phyloP scores from a whole-genome alignment of 495 filamentous ascomycete genomes.

The Chaetomidium leptoderma region DNA sequence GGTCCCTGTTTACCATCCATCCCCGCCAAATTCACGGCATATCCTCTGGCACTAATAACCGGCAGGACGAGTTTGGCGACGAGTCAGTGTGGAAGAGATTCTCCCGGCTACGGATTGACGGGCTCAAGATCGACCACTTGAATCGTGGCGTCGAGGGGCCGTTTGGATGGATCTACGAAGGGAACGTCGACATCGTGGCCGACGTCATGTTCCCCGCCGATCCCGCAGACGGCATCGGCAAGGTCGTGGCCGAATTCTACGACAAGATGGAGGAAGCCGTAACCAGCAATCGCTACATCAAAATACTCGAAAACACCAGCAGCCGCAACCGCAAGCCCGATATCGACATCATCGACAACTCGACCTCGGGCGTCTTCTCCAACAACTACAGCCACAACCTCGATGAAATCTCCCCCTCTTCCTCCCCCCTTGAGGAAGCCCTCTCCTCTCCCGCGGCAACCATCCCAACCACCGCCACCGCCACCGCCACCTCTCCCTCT shows the following conservation, averaged over 20 bases:
- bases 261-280: conserved; percentile 91
- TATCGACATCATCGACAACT: conserved; percentile 27
- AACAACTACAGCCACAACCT: not conserved
- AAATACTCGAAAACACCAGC: conserved; percentile 40
- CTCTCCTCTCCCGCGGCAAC: conserved; percentile 8
- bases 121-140: conserved; percentile 89
- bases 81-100: conserved; percentile 85
- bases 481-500: not conserved
- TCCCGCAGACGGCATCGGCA: conserved; percentile 77
- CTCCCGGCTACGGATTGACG: conserved; percentile 83
- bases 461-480: not conserved
- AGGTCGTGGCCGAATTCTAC: conserved; percentile 91
- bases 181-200: conserved; percentile 92
- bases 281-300: conserved; percentile 60
- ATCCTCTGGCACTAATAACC: conserved; percentile 39
- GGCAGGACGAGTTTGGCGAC: conserved; percentile 39
- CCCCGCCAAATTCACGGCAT: conserved; percentile 80
- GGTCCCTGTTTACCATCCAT: conserved; percentile 95
- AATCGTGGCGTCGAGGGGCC: conserved; percentile 91
- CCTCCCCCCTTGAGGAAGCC: not conserved
- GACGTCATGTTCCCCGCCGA: conserved; percentile 91
- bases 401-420: not conserved
- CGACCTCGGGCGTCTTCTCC: conserved; percentile 6
- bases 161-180: conserved; percentile 96
- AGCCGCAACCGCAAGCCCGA: conserved; percentile 24